phyloP scores from a whole-genome alignment of 2,329 filamentous ascomycete species.

The Aspergillus amoenus region DNA sequence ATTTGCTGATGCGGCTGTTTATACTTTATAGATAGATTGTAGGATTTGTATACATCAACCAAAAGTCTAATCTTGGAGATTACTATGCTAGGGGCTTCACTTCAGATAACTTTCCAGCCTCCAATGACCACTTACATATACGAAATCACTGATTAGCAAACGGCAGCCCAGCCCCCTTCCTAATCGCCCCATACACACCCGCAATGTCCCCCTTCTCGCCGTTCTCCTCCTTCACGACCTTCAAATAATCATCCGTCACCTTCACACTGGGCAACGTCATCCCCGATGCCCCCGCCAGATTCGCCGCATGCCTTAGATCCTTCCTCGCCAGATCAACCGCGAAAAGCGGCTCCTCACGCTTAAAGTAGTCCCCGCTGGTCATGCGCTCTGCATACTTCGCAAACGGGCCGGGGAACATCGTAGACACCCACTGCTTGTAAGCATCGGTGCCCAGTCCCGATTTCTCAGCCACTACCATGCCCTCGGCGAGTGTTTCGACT shows the following conservation, averaged over 20 bases:
- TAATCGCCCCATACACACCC: slow-evolving; percentile 76
- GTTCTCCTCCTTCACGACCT: slow-evolving; percentile 65
- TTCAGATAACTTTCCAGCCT: not conserved
- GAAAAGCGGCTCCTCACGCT: slow-evolving; percentile 75
- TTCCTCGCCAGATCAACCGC: slow-evolving; percentile 79
- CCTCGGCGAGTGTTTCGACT: slow-evolving; percentile 76
- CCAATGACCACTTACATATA: no score
- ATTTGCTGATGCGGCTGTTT: no score
- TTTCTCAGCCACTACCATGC: slow-evolving; percentile 77
- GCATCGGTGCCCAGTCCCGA: slow-evolving; percentile 69
- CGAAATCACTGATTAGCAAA: slow-evolving; percentile 59
- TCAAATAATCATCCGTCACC: slow-evolving; percentile 67
- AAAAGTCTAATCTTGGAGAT: no score
- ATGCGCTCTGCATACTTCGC: slow-evolving; percentile 73
- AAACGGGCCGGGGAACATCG: slow-evolving; percentile 74
- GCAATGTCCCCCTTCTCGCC: slow-evolving; percentile 76
- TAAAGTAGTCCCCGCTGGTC: slow-evolving; percentile 72
- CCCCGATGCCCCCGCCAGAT: slow-evolving; percentile 63
- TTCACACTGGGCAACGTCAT: slow-evolving; percentile 64
- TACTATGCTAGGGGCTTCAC: not conserved
- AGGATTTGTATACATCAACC: no score
- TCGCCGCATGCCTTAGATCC: slow-evolving; percentile 72
- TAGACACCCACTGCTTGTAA: slow-evolving; percentile 69
- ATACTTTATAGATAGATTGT: no score
- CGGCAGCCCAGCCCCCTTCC: slow-evolving; percentile 70